Percentiles rank a stretch among this genome's conserved stretches.
These are phyloP conservation scores for Claviceps fusiformis DNA, from an alignment of 2,329 filamentous ascomycete genomes.

Conservation along the genomic window DNA sequence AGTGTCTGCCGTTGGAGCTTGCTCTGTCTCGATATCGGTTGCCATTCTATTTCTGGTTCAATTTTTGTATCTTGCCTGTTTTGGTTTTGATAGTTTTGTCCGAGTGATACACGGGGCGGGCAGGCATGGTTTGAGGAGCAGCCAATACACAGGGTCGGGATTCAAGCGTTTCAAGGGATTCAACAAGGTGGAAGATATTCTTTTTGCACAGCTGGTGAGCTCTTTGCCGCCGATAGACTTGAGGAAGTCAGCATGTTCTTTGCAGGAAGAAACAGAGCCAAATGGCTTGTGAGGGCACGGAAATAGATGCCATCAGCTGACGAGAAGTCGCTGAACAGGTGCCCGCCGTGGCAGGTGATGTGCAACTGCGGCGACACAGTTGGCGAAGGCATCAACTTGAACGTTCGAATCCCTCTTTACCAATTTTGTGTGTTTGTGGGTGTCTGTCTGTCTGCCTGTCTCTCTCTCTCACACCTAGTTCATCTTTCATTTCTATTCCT, in stretches of 20 bases:
- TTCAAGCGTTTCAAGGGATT: too few relatives aligned
- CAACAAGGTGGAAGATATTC: not conserved
- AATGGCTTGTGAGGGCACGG: not conserved
- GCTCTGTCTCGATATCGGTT: not conserved
- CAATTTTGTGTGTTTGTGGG: not conserved
- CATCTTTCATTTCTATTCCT: too few relatives aligned
- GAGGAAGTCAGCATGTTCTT: not conserved
- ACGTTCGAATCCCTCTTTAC: not conserved
- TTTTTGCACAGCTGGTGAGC: not conserved
- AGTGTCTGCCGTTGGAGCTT: not conserved
- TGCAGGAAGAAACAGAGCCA: not conserved
- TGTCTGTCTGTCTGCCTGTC: too few relatives aligned
- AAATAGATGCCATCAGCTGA: not conserved
- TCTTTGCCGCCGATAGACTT: not conserved
- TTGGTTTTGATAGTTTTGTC: not conserved
- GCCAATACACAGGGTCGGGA: not conserved
- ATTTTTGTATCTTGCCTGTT: not conserved
- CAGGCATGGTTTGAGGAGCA: not conserved
- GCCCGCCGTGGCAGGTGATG: not conserved
- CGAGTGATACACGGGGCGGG: not conserved
- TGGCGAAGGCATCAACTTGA: not conserved
- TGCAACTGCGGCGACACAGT: not conserved
- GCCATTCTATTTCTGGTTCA: not conserved
- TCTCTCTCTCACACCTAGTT: too few relatives aligned
- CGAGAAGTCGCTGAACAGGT: not conserved